These are phyloP conservation scores for Ambrosia artemisiifolia DNA, from an alignment of 129 eudicot genomes.

Conservation along the genomic window DNA sequence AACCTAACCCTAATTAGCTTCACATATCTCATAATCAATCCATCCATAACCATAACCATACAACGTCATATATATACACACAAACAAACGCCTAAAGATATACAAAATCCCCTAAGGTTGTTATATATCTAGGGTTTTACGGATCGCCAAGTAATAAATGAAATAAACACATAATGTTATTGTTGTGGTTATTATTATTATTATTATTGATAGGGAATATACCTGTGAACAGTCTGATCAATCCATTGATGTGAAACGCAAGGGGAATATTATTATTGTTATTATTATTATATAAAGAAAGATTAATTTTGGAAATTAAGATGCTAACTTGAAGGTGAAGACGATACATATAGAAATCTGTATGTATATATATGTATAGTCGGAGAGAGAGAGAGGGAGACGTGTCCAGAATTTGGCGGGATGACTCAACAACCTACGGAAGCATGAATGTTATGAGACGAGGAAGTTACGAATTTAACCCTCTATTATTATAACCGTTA, in stretches of 20 bases:
- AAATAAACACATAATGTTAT: conserved; percentile 9
- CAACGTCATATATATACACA: conserved; percentile 32
- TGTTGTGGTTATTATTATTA: neutral
- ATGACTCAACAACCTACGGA: conserved; percentile 44
- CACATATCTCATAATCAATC: conserved; percentile 27
- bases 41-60: conserved; percentile 30
- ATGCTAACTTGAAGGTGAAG: conserved; percentile 5
- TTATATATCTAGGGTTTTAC: conserved; percentile 62
- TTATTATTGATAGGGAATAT: conserved; percentile 1
- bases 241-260: conserved; percentile 20
- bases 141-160: conserved; percentile 26
- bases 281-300: no score
- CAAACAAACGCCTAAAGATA: conserved; percentile 23
- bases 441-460: neutral
- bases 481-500: neutral
- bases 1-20: conserved; percentile 34
- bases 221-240: conserved; percentile 30
- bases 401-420: conserved; percentile 53
- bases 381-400: conserved; percentile 37
- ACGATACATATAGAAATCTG: neutral
- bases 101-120: conserved; percentile 16
- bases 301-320: conserved; percentile 6
- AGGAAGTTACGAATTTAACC: conserved; percentile 21
- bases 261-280: neutral
- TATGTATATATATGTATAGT: neutral